Percentiles rank a stretch among this genome's conserved stretches.
Evolutionary conservation across 2,329 filamentous ascomycete species (phyloP).

Genomic region (Hymenoscyphus fructigenus): DNA sequence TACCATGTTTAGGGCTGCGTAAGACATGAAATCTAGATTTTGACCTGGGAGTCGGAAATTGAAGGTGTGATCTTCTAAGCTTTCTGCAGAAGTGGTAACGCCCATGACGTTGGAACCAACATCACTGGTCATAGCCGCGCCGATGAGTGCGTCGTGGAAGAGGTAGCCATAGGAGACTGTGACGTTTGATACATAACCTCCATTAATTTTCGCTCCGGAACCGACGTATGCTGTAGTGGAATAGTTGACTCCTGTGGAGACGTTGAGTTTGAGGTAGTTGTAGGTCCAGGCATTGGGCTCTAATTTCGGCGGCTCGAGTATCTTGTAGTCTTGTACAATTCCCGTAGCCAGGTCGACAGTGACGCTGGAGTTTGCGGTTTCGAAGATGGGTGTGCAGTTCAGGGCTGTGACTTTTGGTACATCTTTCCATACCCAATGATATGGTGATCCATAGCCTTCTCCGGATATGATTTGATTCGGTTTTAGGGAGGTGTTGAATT

Average conservation of each 20-base stretch:
- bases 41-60: conserved; percentile 20
- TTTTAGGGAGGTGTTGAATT: conserved; percentile 12
- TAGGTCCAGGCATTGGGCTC: conserved; percentile 19
- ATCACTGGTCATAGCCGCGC: conserved; percentile 16
- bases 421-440: conserved; percentile 19
- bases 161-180: conserved; percentile 22
- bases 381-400: conserved; percentile 23
- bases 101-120: conserved; percentile 1
- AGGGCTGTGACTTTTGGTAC: conserved; percentile 20
- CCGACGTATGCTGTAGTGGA: conserved; percentile 4
- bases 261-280: conserved; percentile 13
- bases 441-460: neutral
- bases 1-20: conserved; percentile 12
- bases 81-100: conserved; percentile 6
- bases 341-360: conserved; percentile 14
- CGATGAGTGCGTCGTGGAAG: conserved; percentile 17
- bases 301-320: conserved; percentile 5
- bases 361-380: conserved; percentile 18
- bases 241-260: conserved; percentile 16
- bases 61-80: conserved; percentile 17
- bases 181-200: conserved; percentile 15
- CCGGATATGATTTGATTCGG: neutral
- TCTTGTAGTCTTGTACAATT: conserved; percentile 16
- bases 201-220: conserved; percentile 9
- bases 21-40: conserved; percentile 21